These are phyloP conservation scores for Chlorella sp. DNA, from an alignment of 139 green algal genomes.

Conservation along the genomic window DNA sequence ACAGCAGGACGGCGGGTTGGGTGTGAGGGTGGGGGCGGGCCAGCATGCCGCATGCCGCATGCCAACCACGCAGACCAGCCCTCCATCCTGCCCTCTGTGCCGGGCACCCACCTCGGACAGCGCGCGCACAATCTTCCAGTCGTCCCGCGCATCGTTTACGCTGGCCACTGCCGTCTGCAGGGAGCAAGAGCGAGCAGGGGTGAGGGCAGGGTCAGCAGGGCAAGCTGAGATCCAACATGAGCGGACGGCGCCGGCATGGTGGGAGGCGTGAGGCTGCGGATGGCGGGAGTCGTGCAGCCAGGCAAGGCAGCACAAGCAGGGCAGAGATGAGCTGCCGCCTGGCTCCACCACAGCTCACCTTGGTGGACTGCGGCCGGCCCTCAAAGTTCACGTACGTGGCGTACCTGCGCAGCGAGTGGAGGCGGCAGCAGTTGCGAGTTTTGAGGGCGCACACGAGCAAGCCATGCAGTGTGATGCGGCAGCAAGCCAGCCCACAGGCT, in stretches of 20 bases:
- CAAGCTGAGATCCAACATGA: background rate
- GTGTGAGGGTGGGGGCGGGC: too few species aligned
- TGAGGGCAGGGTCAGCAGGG: background rate
- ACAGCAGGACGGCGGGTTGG: too few species aligned
- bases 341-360: constrained; percentile 21
- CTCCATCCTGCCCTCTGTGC: too few species aligned
- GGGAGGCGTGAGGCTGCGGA: background rate
- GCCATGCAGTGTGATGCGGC: too few species aligned
- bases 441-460: too few species aligned
- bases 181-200: background rate
- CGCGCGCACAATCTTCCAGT: constrained; percentile 94
- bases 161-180: constrained; percentile 73
- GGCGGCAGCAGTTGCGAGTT: too few species aligned
- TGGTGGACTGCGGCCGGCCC: constrained; percentile 92
- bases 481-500: too few species aligned
- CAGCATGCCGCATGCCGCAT: too few species aligned
- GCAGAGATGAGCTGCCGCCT: background rate
- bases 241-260: background rate
- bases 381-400: constrained; percentile 94
- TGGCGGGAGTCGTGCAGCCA: too few species aligned
- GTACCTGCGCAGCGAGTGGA: background rate
- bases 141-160: constrained; percentile 84
- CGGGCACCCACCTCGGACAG: constrained; percentile 64
- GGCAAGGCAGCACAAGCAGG: background rate
- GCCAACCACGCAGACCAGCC: too few species aligned